Evolutionary conservation across 2,329 filamentous ascomycete genomes (phyloP), one percentile per base, ranked within the genome.

Genomic region (Sporothrix phasma): DNA sequence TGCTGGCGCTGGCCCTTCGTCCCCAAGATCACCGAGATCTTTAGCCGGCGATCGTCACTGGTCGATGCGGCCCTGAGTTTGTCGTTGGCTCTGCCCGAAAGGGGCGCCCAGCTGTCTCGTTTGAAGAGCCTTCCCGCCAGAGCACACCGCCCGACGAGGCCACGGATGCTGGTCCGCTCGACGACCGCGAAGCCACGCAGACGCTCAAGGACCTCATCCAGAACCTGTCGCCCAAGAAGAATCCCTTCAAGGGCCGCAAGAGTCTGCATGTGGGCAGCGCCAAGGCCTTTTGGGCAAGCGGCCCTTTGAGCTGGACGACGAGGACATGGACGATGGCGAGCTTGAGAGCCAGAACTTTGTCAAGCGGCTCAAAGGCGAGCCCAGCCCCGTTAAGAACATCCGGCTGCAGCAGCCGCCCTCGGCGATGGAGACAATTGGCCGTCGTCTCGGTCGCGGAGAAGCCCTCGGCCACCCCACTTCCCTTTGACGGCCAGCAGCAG

Each of bases 181-280:
- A 82, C 41, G 83, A 86, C 39, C 81, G 79, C 54, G 87, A 90
- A 67, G 79, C 78, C 2, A 88, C 88, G 0, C 74, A 86, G 41
- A 90, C 85, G 67, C 76, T 93, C 49, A 88, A 84, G 67, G 88
- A 90, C 67, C 87, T 91, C 83, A 93, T 93, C 66, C 82, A 88
- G 66, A 88, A 84, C 64, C 79, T 93, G 67, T 91, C 88, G 26
- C 89, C 90, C 0, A 90, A 89, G 74, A 90, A 90, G 73, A 86
- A 84, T 62, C 74, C 76, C 5, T 69, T 89, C 6, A 85, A 81
- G 64, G 85, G 85, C 15, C 85, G 89, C 46, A 92, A 92, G 76
- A 92, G 89, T 71, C 78, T 92, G 59, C 86, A 89, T 67, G 84
- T 90, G 22, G 89, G 89, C 46, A 88, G 88, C 69, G 89, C 88